Base-by-base conservation (phyloP, 148 eudicot species). In the Agrostemma githago region DNA sequence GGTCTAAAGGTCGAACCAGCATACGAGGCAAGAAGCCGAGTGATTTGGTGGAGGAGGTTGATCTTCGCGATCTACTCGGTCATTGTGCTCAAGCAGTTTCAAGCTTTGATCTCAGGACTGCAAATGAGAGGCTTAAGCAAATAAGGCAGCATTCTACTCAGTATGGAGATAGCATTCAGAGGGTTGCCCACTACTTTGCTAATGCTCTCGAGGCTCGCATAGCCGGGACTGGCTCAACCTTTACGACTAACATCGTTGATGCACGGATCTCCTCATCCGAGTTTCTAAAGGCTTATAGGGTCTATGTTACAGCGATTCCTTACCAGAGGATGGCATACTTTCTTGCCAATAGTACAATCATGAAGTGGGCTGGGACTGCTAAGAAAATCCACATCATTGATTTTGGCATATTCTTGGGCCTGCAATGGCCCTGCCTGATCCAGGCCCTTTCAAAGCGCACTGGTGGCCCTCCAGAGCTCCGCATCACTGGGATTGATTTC, bases 51-150 rank as follows among this genome's bases (percentile, higher is more conserved):
- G 82, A 86, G 72, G 80, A 72, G 67, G 87, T 86, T 63, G 89
- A 86, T 79, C 63, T 86, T 37, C 76, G 85, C 63, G 74, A 76
- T 16, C 79, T 86, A 62, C 85, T 86, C 26, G 73, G 68, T 42
- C 85, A 76, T 5, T 84, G 86, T 79, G 87, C 87, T 40, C 84
- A 84, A 74, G 87, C 89, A 5, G 82, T 86, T 73, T 68, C 85
- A 15, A 77, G 69, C 54, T 82, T 76, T 37, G 87, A 86, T 74
- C 75, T 78, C 46, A 80, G 76, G 64, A 71, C 48, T 57, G 89
- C 86, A 11, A 82, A 80, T 66, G 86, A 77, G 68, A 54, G 70
- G 54, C 86, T 86, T 39, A 80, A 63, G 74, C 82, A 75, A 61
- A 82, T 86, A 16, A 74, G 84, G 79, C 73, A 71, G 20, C 81